Evolutionary conservation across 768 basidiomycete species (phyloP), one percentile per base, ranked within the genome.

Genomic region (Lactifluus hygrophoroides): DNA sequence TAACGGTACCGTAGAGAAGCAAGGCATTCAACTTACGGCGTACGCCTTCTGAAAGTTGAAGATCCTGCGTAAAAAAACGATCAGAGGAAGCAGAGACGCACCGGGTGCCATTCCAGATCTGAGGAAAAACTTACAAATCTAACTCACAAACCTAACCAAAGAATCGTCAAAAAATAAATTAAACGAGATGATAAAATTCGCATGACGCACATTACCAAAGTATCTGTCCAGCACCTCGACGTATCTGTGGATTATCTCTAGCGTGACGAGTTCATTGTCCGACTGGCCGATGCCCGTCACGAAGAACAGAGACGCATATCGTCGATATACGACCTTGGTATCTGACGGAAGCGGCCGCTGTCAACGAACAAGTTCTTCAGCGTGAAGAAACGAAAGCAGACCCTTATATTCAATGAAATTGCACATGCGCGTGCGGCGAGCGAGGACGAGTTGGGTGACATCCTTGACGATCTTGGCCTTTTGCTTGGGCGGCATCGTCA

Each of bases 41-140:
- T 93, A 96, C 1, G 94, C 95, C 70, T 93, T 90, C 69, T 97
- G 90, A 70, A 97, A 97, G 75, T 96, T 96, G 81, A 96, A 98
- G 65, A 97, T 95, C 53, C 91, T 94, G 64, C 27, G 16, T 38
- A 34, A 44, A 57, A 44, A n/a, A n/a, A n/a, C n/a, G n/a, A 19
- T 58, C 27, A 58, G 25, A 50, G 38, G 17, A 16, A 40, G 51
- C 57, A 57, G 65, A 16, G 6, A 44, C n/a, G 16, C 7, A 8
- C 6, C 16, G 3, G n/a, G 13, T 2, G 19, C 14, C 9, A 11
- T 21, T 13, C 16, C 19, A 43, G 5, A 11, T n/a, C 25, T 27
- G 43, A 50, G 23, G 43, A 46, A 44, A 45, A 30, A 60, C 83
- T 69, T 68, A 94, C 91, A 98, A 75, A 71, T 97, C 95, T 56